Base-by-base conservation (phyloP, 1,139 yeast genomes). In the Candida sp. region DNA sequence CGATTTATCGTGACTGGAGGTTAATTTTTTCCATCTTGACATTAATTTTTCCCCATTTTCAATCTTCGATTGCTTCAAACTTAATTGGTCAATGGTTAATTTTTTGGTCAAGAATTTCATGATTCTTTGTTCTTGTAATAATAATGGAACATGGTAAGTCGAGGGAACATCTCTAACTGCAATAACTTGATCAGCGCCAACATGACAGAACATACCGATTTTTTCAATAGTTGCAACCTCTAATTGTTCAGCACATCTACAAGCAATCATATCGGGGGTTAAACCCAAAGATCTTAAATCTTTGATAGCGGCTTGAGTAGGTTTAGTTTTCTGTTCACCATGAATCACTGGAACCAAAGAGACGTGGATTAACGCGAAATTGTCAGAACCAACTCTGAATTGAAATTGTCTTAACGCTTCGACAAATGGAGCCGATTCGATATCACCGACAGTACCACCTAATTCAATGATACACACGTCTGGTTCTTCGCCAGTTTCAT, bases 361-460 rank as follows among this genome's bases (percentile, higher is more conserved):
- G 45, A 93, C 99, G 58, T 93, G 99, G 58, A 93, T 89, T 63
- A 95, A 77, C 15, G 97, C 96, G 70, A 95, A 93, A 72, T 88
- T 93, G 49, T 88, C 97, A 49, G 76, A 72, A 21, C 99, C 99
- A 51, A 91, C 98, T 63, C 97, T 82, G 73, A 93, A 93, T 74
- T 93, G 99, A 71, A 93, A 93, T 71, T 93, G 99, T 75, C 99
- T 88, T 54, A 93, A 80, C 29, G 99, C 99, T 73, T 93, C 99
- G 45, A 93, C 98, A 56, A 93, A 93, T 29, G 99, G 99, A 43
- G 99, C 99, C 63, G 95, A 84, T 73, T 93, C 99, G 61, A 93
- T 93, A 64, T 93, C 99, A 63, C 99, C 99, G 48, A 95, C 99
- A 34, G 99, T 93, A 64, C 99, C 99, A 63, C 99, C 99, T 51